phyloP scores from a whole-genome alignment of 2,329 filamentous ascomycete genomes.

The Corinectria fuckeliana region DNA sequence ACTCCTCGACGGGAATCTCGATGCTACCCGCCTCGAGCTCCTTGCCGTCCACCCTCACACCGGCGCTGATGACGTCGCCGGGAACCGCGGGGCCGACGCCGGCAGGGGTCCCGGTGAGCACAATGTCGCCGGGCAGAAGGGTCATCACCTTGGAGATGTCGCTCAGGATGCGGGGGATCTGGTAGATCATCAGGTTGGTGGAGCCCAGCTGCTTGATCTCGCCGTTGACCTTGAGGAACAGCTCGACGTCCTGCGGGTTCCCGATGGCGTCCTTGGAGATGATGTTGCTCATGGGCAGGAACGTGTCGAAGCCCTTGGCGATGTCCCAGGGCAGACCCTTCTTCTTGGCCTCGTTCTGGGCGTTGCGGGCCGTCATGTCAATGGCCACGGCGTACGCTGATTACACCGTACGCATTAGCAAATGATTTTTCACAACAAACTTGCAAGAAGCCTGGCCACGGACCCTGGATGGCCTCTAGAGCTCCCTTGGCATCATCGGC shows the following conservation, averaged over 20 bases:
- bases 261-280: constrained; percentile 82
- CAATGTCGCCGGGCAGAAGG: constrained; percentile 87
- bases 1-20: constrained; percentile 83
- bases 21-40: constrained; percentile 86
- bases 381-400: constrained; percentile 89
- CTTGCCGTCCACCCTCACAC: constrained; percentile 78
- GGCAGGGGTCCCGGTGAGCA: constrained; percentile 97
- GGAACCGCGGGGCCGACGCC: constrained; percentile 86
- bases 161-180: constrained; percentile 83
- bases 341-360: constrained; percentile 95
- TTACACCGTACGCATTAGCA: constrained; percentile 13
- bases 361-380: constrained; percentile 96
- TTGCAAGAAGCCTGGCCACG: constrained; percentile 28
- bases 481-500: constrained; percentile 77
- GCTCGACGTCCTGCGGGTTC: constrained; percentile 86
- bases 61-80: constrained; percentile 87
- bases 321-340: constrained; percentile 95
- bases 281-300: constrained; percentile 82
- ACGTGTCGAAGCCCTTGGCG: constrained; percentile 97
- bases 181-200: constrained; percentile 93
- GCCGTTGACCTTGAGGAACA: constrained; percentile 86
- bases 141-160: constrained; percentile 97
- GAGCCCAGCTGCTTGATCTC: constrained; percentile 81
- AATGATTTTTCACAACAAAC: background rate
- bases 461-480: constrained; percentile 81